Evolutionary conservation across 108 stramenopile genomes (phyloP), one percentile per base, ranked within the genome.

Genomic region (Aurantiochytrium sp.): DNA sequence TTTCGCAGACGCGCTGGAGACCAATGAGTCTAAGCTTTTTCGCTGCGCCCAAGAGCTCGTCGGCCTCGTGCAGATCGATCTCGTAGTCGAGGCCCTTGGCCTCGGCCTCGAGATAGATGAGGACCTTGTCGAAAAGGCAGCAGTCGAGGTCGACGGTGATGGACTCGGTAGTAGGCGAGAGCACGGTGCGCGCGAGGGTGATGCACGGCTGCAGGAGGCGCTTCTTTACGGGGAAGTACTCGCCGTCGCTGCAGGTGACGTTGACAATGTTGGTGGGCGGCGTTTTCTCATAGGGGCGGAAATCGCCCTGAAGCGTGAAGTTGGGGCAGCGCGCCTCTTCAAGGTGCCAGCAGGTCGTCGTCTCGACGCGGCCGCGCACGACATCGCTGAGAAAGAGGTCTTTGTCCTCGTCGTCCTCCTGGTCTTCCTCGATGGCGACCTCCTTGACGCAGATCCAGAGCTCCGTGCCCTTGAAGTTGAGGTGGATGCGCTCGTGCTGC

Each of bases 101-200:
- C 65, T 87, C 87, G 31, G 54, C 54, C 87, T 87, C 55, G 31
- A 87, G 87, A 50, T 87, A 87, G 19, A 87, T 54, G 24, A 87
- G 24, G 4, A 87, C 87, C 3, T 55, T 55, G 34, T 87, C 87
- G 22, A 87, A 87, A 21, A 55, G 54, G 45, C 87, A 87, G 65
- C 68, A 68, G 65, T 87, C 87, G 27, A 87, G 68, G 39, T 54
- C 24, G 31, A 87, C 87, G 4, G 30, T 17, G 5, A 87, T 27
- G 12, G 36, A 37, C 10, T 87, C 87, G n/a, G 55, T 22, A 8
- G 2, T 37, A 3, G 45, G 15, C 27, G 87, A 54, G 31, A 55
- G 87, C 27, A 55, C 87, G 6, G 45, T 55, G 10, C 21, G 39
- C 27, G 87, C 55, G 15, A 87, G 87, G 6, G 87, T 31, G 42